These are phyloP conservation scores for Closterium sp. DNA, from an alignment of 139 green algal genomes.

Conservation along the genomic window DNA sequence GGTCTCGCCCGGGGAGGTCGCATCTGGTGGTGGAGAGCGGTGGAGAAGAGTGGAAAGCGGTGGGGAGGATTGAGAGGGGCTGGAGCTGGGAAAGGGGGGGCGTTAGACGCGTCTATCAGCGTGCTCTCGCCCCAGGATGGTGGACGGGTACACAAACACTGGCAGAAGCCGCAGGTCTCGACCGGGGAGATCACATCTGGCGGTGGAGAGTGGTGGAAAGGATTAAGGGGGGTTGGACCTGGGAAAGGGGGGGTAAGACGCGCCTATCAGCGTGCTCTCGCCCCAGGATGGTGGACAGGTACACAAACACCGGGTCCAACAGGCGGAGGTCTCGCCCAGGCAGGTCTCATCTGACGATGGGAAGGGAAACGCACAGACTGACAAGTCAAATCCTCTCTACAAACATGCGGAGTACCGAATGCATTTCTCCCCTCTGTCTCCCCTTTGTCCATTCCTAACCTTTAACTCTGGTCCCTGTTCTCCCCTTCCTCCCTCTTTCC, in stretches of 20 bases:
- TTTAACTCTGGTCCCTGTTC: too few relatives aligned
- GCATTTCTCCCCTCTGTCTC: too few relatives aligned
- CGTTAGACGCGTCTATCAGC: too few relatives aligned
- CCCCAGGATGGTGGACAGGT: conserved; percentile 23
- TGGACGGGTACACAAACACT: conserved; percentile 46
- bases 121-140: conserved; percentile 30
- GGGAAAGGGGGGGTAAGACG: neutral
- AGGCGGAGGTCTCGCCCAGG: conserved; percentile 34
- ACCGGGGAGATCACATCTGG: conserved; percentile 19
- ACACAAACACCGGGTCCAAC: conserved; percentile 41
- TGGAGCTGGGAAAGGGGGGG: too few relatives aligned
- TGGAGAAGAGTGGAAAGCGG: too few relatives aligned
- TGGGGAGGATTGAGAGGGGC: too few relatives aligned
- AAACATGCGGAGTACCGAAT: too few relatives aligned
- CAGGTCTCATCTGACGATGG: conserved; percentile 8
- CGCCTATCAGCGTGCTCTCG: conserved; percentile 2
- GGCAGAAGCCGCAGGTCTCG: conserved; percentile 42
- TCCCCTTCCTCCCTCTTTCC: too few relatives aligned
- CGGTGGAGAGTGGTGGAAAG: neutral
- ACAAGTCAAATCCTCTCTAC: too few relatives aligned
- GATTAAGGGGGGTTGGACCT: neutral
- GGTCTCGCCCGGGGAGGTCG: conserved; percentile 14
- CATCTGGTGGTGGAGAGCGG: too few relatives aligned
- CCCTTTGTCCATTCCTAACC: too few relatives aligned
- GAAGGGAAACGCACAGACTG: too few relatives aligned